Evolutionary conservation across 768 basidiomycete genomes (phyloP), one percentile per base, ranked within the genome.

Genomic region (Hygrophorus russula): DNA sequence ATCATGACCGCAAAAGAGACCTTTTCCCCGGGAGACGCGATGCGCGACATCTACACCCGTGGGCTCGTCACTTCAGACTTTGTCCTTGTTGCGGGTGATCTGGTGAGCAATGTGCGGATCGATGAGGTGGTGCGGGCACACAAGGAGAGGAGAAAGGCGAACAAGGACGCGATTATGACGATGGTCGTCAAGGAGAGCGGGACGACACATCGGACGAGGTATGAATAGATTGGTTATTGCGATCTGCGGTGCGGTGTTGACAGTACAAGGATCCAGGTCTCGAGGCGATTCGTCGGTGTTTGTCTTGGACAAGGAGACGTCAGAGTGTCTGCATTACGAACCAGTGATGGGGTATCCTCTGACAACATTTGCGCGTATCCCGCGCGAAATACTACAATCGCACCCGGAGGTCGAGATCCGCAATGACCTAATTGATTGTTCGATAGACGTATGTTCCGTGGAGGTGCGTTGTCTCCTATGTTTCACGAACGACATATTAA

Each of bases 131-230:
- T 96, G 38, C 74, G 81, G 36, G 78, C 76, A 49, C 94, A 97
- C 67, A 91, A 84, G 69, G 85, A 86, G 59, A 68, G 91, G 40
- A 70, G 90, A 48, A 82, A 81, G 61, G 74, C 69, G 47, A 89
- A 93, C 61, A 88, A 89, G 66, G 87, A 97, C 58, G 87, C 84
- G 31, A 90, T 92, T 55, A 92, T 99, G 90, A 92, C 91, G 19
- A 90, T 98, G 70, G 90, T 89, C 11, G 84, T 87, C 46, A 88
- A 87, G 61, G 80, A 84, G 62, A 77, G 77, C 51, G 83, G 82
- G 11, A 70, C 69, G 6, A 63, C 58, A 48, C 88, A 87, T 63
- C 68, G 84, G 38, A 85, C 85, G 38, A 76, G 82, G 87, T 84
- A 50, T 42, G 74, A 60, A 13, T 37, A n/a, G 15, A 37, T 7